phyloP scores from a whole-genome alignment of 2,329 filamentous ascomycete species.

The Capronia coronata region DNA sequence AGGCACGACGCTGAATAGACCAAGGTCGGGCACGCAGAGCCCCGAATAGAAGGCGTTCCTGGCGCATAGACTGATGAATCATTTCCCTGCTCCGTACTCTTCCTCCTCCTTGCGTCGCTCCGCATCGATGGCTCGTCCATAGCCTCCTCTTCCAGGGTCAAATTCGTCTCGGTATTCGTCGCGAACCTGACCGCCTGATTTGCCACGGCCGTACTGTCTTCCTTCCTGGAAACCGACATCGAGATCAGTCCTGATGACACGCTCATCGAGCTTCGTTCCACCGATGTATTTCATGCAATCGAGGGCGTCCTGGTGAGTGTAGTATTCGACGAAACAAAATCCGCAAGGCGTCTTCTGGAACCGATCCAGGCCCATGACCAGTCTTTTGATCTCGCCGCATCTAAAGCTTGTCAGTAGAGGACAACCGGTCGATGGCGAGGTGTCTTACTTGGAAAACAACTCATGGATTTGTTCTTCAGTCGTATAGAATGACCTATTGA shows the following conservation, averaged over 20 bases:
- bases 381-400: slow-evolving; percentile 92
- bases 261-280: slow-evolving; percentile 94
- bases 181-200: slow-evolving; percentile 91
- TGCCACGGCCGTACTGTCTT: slow-evolving; percentile 89
- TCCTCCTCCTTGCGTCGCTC: slow-evolving; percentile 55
- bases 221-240: slow-evolving; percentile 96
- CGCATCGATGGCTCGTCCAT: slow-evolving; percentile 69
- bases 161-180: slow-evolving; percentile 98
- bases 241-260: slow-evolving; percentile 88
- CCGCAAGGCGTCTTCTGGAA: slow-evolving; percentile 97
- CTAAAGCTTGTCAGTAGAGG: slow-evolving; percentile 32
- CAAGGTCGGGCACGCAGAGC: not conserved
- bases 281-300: slow-evolving; percentile 99
- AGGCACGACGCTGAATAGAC: slow-evolving; percentile 3
- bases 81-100: slow-evolving; percentile 49
- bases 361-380: slow-evolving; percentile 95
- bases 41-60: not conserved
- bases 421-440: not conserved
- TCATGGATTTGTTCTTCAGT: slow-evolving; percentile 99
- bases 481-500: slow-evolving; percentile 79
- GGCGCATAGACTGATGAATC: not conserved
- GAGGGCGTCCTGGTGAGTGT: slow-evolving; percentile 91
- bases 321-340: slow-evolving; percentile 99
- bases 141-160: slow-evolving; percentile 86
- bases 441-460: slow-evolving; percentile 70